These are phyloP conservation scores for Tausonia pullulans DNA, from an alignment of 1,284 basidiomycete genomes.

Conservation along the genomic window DNA sequence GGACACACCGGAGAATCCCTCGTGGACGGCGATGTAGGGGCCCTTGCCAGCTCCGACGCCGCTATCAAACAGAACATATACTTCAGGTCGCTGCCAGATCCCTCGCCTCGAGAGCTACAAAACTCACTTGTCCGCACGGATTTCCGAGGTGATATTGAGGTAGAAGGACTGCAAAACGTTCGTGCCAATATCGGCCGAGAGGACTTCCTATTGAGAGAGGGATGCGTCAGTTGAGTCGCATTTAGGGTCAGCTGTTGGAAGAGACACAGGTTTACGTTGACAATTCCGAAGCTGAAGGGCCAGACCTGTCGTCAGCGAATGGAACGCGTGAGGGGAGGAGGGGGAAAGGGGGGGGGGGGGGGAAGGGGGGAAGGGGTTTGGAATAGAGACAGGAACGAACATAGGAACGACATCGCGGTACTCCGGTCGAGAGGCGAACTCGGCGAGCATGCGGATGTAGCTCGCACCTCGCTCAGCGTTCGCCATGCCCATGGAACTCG, in stretches of 20 bases:
- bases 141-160: slow-evolving; percentile 24
- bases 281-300: slow-evolving; percentile 43
- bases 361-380: neutral
- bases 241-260: no score
- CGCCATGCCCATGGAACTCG: slow-evolving; percentile 54
- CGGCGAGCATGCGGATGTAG: slow-evolving; percentile 71
- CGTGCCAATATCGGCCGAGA: slow-evolving; percentile 43
- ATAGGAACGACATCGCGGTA: slow-evolving; percentile 69
- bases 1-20: slow-evolving; percentile 18
- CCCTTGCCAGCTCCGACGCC: slow-evolving; percentile 73
- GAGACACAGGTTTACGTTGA: slow-evolving; percentile 37
- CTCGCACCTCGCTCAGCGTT: slow-evolving; percentile 85
- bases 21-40: slow-evolving; percentile 56
- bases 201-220: slow-evolving; percentile 37
- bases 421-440: slow-evolving; percentile 81
- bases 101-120: no score
- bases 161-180: slow-evolving; percentile 35
- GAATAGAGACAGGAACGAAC: slow-evolving; percentile 29
- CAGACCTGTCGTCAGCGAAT: no score
- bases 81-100: no score
- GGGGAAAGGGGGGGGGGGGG: no score
- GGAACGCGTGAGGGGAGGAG: no score
- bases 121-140: no score
- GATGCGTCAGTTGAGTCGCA: no score
- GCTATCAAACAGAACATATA: slow-evolving; percentile 41